Evolutionary conservation across 192 early-diverging fungal species (phyloP).

Genomic region (Backusella tuberculispora): DNA sequence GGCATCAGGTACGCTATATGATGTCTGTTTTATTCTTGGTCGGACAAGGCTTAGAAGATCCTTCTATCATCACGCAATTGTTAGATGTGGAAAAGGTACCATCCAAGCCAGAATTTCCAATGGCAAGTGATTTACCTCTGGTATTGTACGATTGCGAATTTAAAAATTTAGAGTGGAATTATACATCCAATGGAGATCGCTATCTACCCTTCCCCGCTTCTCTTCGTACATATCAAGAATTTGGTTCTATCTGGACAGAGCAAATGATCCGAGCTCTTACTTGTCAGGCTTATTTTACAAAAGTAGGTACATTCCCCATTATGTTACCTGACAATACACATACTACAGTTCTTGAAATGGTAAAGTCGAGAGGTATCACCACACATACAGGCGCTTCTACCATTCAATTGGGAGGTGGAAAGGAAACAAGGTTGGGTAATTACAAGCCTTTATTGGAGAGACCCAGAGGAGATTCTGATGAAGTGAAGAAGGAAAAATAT

Average conservation of each 20-base stretch:
- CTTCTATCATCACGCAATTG: slow-evolving; percentile 68
- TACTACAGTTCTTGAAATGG: not conserved
- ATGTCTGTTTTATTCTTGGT: slow-evolving; percentile 88
- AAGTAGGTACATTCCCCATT: slow-evolving; percentile 20
- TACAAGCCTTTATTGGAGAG: slow-evolving; percentile 33
- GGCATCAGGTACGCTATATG: slow-evolving; percentile 99
- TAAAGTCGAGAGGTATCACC: not conserved
- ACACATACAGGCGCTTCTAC: slow-evolving; percentile 12
- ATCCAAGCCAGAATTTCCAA: slow-evolving; percentile 87
- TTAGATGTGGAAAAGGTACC: slow-evolving; percentile 65
- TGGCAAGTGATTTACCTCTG: slow-evolving; percentile 90
- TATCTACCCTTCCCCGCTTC: slow-evolving; percentile 37
- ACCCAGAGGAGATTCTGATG: slow-evolving; percentile 41
- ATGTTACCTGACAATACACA: not conserved
- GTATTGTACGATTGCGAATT: slow-evolving; percentile 89
- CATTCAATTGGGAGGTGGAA: slow-evolving; percentile 39
- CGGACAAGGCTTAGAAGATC: slow-evolving; percentile 78
- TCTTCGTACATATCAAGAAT: slow-evolving; percentile 46
- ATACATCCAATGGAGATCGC: slow-evolving; percentile 43
- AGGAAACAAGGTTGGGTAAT: slow-evolving; percentile 20
- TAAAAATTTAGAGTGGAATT: slow-evolving; percentile 62
- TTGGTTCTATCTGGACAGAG: slow-evolving; percentile 53
- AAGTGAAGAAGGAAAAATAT: slow-evolving; percentile 43
- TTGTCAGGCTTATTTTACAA: slow-evolving; percentile 42
- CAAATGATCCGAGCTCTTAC: slow-evolving; percentile 54